Conservation (phyloP, 1,284 basidiomycete species). For the Leccinum subspadiceum region DNA sequence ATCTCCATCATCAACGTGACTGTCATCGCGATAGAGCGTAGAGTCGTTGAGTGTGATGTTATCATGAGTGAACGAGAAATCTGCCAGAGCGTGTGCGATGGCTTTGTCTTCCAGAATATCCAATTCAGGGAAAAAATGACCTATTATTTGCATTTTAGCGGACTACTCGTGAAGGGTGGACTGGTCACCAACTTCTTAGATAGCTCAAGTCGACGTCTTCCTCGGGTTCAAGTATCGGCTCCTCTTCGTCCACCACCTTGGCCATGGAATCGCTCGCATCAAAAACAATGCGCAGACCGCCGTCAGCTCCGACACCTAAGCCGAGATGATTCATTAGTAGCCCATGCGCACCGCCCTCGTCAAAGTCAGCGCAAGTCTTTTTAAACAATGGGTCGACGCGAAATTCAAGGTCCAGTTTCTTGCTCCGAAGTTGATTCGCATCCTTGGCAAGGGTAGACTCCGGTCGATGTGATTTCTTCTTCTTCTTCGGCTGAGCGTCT, state of each 20-base stretch:
- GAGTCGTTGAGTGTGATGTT: slow-evolving; percentile 62
- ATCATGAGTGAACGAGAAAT: slow-evolving; percentile 76
- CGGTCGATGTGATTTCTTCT: slow-evolving; percentile 60
- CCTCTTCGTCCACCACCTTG: slow-evolving; percentile 74
- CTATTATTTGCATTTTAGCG: slow-evolving; percentile 32
- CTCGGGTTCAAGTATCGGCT: slow-evolving; percentile 59
- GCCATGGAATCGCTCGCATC: slow-evolving; percentile 91
- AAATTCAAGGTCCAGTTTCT: slow-evolving; percentile 94
- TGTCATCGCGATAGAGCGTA: slow-evolving; percentile 53
- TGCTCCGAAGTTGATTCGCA: slow-evolving; percentile 78
- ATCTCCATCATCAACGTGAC: slow-evolving; percentile 43
- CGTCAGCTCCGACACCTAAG: slow-evolving; percentile 75
- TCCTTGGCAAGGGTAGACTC: slow-evolving; percentile 87
- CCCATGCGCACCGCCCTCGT: slow-evolving; percentile 96
- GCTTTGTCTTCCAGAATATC: slow-evolving; percentile 60
- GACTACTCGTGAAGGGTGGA: slow-evolving; percentile 2
- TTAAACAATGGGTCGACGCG: slow-evolving; percentile 95
- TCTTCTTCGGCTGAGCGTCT: slow-evolving; percentile 58
- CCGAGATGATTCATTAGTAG: slow-evolving; percentile 90
- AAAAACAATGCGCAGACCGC: slow-evolving; percentile 88
- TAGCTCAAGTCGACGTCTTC: slow-evolving; percentile 69
- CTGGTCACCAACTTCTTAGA: slow-evolving; percentile 57
- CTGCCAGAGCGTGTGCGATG: slow-evolving; percentile 78
- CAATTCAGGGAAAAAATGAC: slow-evolving; percentile 71
- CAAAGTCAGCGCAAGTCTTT: slow-evolving; percentile 98